Evolutionary conservation across 2,329 filamentous ascomycete species (phyloP), one percentile per base, ranked within the genome.

Genomic region (Neofusicoccum laricinum): DNA sequence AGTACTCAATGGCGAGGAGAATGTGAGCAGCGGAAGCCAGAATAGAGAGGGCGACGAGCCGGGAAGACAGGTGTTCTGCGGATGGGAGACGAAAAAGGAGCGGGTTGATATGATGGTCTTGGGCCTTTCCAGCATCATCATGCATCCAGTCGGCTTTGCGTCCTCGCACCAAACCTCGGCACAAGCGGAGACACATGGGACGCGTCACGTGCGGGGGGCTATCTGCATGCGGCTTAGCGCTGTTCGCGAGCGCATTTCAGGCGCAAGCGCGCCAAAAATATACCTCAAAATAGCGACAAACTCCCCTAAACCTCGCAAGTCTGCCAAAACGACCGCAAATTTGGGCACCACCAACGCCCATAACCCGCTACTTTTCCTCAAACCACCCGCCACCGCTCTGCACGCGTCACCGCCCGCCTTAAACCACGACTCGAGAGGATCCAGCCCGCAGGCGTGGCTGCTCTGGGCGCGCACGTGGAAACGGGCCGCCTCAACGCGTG

Each of bases 261-360:
- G 58, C 17, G n/a, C 49, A 40, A 17, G 32, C 41, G 34, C 46
- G 43, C 43, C 58, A 61, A 61, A 61, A 49, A 50, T 61, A 50
- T 59, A 59, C 41, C 58, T 50, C 45, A 50, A 61, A 61, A 50
- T 50, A 61, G 58, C 58, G 43, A 49, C 58, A 61, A 65, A 69
- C 65, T 61, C 67, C 67, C 68, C 66, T 65, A 59, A 59, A 59
- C 55, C 46, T 59, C 55, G 41, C 25, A 66, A 68, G 59, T 65
- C 57, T 63, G 36, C 12, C 48, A 66, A 38, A 70, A 70, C 61
- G 69, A 66, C 71, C 66, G 67, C 70, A 72, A 73, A 73, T 73
- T 73, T 59, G 43, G 55, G 55, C 41, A 59, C 55, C 55, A 36
- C 41, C 40, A 34, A 15, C 40, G 38, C 43, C 38, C 40, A 34